A percentile compares a stretch with the other conserved stretches of the same genome.
phyloP scores from a whole-genome alignment of 2,329 filamentous ascomycete genomes.

The Colletotrichum filicis region DNA sequence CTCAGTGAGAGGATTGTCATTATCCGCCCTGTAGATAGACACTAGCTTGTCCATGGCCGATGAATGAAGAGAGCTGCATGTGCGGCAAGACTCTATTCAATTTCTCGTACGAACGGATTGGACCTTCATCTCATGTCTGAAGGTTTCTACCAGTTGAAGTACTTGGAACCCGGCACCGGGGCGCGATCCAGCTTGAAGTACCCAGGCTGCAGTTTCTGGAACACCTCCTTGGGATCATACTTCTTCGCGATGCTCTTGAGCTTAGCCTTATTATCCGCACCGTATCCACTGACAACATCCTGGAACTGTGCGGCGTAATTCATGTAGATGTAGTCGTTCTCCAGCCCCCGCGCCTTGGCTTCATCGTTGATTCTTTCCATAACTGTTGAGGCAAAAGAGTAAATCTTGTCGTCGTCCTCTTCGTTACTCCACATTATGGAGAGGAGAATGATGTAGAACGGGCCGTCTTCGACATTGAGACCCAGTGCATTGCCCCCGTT shows the following conservation, averaged over 20 bases:
- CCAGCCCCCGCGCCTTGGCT: slow-evolving; percentile 22
- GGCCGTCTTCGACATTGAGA: slow-evolving; percentile 42
- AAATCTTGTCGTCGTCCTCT: slow-evolving; percentile 37
- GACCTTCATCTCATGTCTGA: too few species aligned
- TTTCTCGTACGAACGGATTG: too few species aligned
- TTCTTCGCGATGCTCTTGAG: slow-evolving; percentile 42
- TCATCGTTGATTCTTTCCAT: slow-evolving; percentile 36
- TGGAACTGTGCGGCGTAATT: slow-evolving; percentile 55
- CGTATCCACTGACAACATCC: slow-evolving; percentile 51
- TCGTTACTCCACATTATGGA: slow-evolving; percentile 38
- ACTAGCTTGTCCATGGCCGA: too few species aligned
- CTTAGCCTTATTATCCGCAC: slow-evolving; percentile 46
- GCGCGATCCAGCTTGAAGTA: slow-evolving; percentile 42
- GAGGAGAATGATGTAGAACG: slow-evolving; percentile 38
- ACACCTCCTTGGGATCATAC: slow-evolving; percentile 48
- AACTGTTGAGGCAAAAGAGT: slow-evolving; percentile 34
- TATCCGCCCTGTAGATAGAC: too few species aligned
- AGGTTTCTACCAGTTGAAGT: slow-evolving; percentile 21
- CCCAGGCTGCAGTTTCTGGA: slow-evolving; percentile 46
- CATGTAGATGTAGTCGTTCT: slow-evolving; percentile 48
- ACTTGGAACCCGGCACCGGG: slow-evolving; percentile 21
- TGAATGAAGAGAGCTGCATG: too few species aligned
- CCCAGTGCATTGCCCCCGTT: slow-evolving; percentile 52
- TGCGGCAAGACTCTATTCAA: too few species aligned
- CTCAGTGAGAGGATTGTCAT: too few species aligned